phyloP scores from a whole-genome alignment of 2,329 filamentous ascomycete species.

The Cordyceps farinosa region DNA sequence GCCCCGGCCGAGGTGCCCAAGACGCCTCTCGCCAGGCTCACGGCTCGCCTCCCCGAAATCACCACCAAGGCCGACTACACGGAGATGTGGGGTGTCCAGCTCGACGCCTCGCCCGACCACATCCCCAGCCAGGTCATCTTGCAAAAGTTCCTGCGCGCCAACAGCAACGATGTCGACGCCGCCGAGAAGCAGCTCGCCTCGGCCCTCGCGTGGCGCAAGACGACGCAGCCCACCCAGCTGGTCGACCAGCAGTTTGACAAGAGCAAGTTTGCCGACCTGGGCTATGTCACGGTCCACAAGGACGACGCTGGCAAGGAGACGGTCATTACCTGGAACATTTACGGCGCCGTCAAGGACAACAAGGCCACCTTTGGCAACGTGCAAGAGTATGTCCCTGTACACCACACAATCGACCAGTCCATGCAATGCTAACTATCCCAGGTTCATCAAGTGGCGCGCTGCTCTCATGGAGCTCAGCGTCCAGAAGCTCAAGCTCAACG shows the following conservation, averaged over 20 bases:
- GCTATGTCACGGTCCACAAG: constrained; percentile 73
- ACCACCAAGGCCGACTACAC: constrained; percentile 55
- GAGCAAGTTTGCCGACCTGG: constrained; percentile 71
- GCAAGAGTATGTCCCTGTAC: constrained; percentile 60
- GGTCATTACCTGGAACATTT: constrained; percentile 88
- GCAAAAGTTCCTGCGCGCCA: constrained; percentile 92
- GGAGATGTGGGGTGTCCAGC: constrained; percentile 84
- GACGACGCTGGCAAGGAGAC: constrained; percentile 53
- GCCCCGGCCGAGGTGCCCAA: constrained; percentile 20
- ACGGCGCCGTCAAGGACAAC: constrained; percentile 79
- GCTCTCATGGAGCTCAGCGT: constrained; percentile 87
- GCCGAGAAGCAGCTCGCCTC: constrained; percentile 75
- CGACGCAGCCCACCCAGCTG: constrained; percentile 66
- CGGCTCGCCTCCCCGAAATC: constrained; percentile 55
- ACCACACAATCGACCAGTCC: neutral
- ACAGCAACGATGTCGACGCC: constrained; percentile 68
- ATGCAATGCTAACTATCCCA: constrained; percentile 33
- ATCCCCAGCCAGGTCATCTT: constrained; percentile 79
- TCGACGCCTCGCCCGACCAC: constrained; percentile 51
- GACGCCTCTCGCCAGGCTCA: constrained; percentile 51
- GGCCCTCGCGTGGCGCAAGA: constrained; percentile 79
- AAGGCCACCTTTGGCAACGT: constrained; percentile 80
- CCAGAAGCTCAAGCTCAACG: constrained; percentile 65
- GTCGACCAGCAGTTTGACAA: constrained; percentile 61
- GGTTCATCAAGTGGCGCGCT: constrained; percentile 86